These are phyloP conservation scores for Cystobasidium ongulense DNA, from an alignment of 768 basidiomycete genomes.

Conservation along the genomic window DNA sequence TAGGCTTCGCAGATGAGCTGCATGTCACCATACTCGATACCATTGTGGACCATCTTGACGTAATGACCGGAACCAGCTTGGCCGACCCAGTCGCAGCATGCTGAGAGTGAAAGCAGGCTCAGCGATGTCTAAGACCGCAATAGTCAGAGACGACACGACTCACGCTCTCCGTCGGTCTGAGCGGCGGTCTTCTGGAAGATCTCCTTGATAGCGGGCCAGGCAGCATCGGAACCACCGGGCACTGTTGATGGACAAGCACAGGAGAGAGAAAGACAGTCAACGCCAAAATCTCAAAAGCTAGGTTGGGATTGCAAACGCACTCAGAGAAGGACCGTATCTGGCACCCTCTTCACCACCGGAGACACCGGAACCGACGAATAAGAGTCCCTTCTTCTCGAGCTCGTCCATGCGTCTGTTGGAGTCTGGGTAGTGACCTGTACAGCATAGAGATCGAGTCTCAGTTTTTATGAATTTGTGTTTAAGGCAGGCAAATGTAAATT, in stretches of 20 bases:
- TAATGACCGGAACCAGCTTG: slow-evolving; percentile 93
- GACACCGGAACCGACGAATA: slow-evolving; percentile 97
- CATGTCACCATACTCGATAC: slow-evolving; percentile 91
- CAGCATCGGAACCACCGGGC: slow-evolving; percentile 89
- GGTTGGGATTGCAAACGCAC: slow-evolving; percentile 19
- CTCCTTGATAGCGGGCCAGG: slow-evolving; percentile 93
- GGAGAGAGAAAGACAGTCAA: background rate
- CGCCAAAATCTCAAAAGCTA: background rate
- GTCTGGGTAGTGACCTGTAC: slow-evolving; percentile 72
- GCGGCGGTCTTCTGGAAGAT: slow-evolving; percentile 99
- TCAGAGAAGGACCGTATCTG: slow-evolving; percentile 89
- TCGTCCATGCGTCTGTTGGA: slow-evolving; percentile 88
- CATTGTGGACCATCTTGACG: slow-evolving; percentile 99
- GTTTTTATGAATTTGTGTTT: no score
- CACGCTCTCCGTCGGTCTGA: slow-evolving; percentile 66
- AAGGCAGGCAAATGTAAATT: no score
- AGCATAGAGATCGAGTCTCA: background rate
- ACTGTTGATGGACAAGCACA: slow-evolving; percentile 45
- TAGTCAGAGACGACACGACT: background rate
- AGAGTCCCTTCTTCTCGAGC: slow-evolving; percentile 84
- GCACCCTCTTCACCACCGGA: slow-evolving; percentile 99
- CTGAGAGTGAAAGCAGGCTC: slow-evolving; percentile 43
- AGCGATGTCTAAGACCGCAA: background rate
- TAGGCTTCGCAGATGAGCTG: slow-evolving; percentile 98
- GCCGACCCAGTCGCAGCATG: slow-evolving; percentile 99